phyloP scores from a whole-genome alignment of 352 stramenopile genomes.

The Pythium utonaiense region DNA sequence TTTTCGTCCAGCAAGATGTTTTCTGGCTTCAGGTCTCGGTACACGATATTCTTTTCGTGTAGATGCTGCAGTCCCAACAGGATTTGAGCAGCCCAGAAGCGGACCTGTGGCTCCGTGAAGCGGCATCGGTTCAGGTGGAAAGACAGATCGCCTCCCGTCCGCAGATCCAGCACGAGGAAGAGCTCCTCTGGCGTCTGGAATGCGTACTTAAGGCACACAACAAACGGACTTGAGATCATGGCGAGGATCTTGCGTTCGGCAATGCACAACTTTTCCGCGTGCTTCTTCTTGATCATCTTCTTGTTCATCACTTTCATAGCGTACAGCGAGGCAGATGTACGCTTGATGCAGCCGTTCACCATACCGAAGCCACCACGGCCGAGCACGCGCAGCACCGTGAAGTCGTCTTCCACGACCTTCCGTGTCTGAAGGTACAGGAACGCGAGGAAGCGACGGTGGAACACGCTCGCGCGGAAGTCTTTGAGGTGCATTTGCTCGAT shows the following conservation, averaged over 20 bases:
- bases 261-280: slow-evolving; percentile 76
- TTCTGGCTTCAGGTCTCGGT: slow-evolving; percentile 87
- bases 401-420: slow-evolving; percentile 92
- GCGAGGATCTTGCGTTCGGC: slow-evolving; percentile 75
- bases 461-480: slow-evolving; percentile 73
- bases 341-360: slow-evolving; percentile 96
- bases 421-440: slow-evolving; percentile 91
- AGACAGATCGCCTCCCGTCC: slow-evolving; percentile 95
- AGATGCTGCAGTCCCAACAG: slow-evolving; percentile 76
- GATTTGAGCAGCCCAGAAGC: slow-evolving; percentile 83
- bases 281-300: slow-evolving; percentile 92
- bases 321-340: slow-evolving; percentile 80
- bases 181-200: slow-evolving; percentile 95
- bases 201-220: slow-evolving; percentile 95
- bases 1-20: slow-evolving; percentile 92
- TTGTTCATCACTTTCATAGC: slow-evolving; percentile 89
- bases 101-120: slow-evolving; percentile 68
- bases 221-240: slow-evolving; percentile 86
- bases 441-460: slow-evolving; percentile 82
- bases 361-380: slow-evolving; percentile 95
- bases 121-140: slow-evolving; percentile 71
- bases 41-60: slow-evolving; percentile 89
- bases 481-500: slow-evolving; percentile 64
- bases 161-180: slow-evolving; percentile 96
- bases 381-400: slow-evolving; percentile 94